phyloP scores from a whole-genome alignment of 2,329 filamentous ascomycete species.

The Drechslerella coelobrocha region DNA sequence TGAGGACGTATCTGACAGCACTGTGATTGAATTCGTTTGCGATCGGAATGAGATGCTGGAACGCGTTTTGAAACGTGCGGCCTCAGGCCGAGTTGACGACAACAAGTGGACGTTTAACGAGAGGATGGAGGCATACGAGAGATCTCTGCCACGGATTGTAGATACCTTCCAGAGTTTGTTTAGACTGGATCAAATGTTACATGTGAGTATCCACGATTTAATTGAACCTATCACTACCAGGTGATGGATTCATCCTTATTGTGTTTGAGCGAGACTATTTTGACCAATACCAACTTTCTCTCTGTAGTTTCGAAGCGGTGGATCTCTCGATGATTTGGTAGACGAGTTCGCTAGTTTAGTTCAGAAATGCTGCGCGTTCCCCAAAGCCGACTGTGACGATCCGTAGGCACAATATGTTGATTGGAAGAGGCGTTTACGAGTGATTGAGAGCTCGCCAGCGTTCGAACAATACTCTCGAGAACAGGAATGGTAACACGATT shows the following conservation, averaged over 20 bases:
- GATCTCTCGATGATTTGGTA: slow-evolving; percentile 15
- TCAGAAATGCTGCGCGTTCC: slow-evolving; percentile 14
- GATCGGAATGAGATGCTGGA: slow-evolving; percentile 19
- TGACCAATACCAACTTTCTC: too few species aligned
- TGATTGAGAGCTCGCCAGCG: too few species aligned
- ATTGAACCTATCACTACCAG: too few species aligned
- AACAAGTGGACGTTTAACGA: slow-evolving; percentile 43
- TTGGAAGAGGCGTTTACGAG: too few species aligned
- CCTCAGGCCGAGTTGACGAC: slow-evolving; percentile 49
- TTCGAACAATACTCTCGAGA: too few species aligned
- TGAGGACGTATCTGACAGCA: neutral
- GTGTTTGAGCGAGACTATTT: too few species aligned
- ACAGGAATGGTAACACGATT: too few species aligned
- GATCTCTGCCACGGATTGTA: neutral
- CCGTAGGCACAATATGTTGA: too few species aligned
- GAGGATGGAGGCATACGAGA: neutral
- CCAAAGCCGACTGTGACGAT: too few species aligned
- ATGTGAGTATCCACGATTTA: too few species aligned
- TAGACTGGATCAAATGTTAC: neutral
- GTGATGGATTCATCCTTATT: too few species aligned
- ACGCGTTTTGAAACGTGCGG: slow-evolving; percentile 32
- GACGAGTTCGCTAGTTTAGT: slow-evolving; percentile 15
- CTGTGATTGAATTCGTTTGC: slow-evolving; percentile 21
- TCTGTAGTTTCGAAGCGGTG: slow-evolving; percentile 34
- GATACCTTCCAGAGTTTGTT: neutral